Evolutionary conservation across 1,284 basidiomycete genomes (phyloP).

Genomic region (Phaffia rhodozyma): DNA sequence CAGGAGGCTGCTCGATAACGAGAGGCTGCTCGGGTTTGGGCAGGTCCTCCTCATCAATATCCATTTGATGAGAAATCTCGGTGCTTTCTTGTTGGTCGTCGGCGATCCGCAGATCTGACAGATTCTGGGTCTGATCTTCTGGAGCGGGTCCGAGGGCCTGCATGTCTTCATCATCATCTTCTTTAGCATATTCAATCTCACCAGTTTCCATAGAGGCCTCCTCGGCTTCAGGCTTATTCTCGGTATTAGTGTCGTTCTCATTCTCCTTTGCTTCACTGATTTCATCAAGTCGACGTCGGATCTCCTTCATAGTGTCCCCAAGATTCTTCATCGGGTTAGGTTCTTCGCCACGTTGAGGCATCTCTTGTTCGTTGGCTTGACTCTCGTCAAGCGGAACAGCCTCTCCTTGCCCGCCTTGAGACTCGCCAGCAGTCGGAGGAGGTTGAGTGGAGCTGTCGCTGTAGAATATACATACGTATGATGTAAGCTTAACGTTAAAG

Average conservation of each 20-base stretch:
- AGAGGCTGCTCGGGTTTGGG: constrained; percentile 9
- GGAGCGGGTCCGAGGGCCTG: constrained; percentile 82
- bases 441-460: constrained; percentile 6
- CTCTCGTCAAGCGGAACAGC: constrained; percentile 13
- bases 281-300: constrained; percentile 70
- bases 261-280: constrained; percentile 51
- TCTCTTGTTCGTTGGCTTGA: constrained; percentile 15
- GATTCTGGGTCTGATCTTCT: constrained; percentile 67
- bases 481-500: background rate
- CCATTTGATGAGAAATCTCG: constrained; percentile 25
- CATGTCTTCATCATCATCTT: constrained; percentile 61
- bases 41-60: constrained; percentile 22
- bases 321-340: constrained; percentile 66
- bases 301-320: constrained; percentile 75
- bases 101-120: constrained; percentile 64
- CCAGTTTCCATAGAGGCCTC: constrained; percentile 37
- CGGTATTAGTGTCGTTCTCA: constrained; percentile 26
- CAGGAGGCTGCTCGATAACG: constrained; percentile 18
- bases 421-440: constrained; percentile 12
- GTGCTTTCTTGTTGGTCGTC: constrained; percentile 43
- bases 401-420: constrained; percentile 15
- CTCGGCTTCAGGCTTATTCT: constrained; percentile 22
- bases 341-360: constrained; percentile 19
- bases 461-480: background rate
- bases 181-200: constrained; percentile 69